These are phyloP conservation scores for Fusarium armeniacum DNA, from an alignment of 2,329 filamentous ascomycete genomes.

Conservation along the genomic window DNA sequence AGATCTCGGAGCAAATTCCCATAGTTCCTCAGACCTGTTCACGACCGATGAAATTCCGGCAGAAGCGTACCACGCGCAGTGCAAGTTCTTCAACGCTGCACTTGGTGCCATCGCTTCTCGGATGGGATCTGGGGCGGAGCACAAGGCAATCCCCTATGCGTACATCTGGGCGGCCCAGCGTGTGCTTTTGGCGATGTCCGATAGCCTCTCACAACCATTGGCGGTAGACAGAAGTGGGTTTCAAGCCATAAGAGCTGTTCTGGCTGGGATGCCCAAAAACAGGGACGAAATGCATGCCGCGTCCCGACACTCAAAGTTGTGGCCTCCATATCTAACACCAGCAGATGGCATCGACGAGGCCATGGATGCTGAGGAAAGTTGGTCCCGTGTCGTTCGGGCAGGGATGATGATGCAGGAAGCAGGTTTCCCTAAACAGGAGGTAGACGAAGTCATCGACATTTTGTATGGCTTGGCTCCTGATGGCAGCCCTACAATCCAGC, in stretches of 20 bases:
- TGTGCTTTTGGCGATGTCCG: conserved; percentile 66
- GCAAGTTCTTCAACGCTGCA: conserved; percentile 52
- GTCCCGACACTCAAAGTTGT: conserved; percentile 64
- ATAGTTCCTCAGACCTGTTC: not conserved
- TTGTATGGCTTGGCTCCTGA: conserved; percentile 67
- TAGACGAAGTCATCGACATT: conserved; percentile 65
- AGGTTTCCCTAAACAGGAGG: conserved; percentile 64
- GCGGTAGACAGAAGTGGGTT: conserved; percentile 67
- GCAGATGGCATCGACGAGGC: conserved; percentile 72
- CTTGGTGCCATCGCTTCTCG: conserved; percentile 50
- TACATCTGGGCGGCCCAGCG: conserved; percentile 70
- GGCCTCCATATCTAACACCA: conserved; percentile 72
- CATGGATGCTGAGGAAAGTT: conserved; percentile 64
- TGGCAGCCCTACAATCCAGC: conserved; percentile 69
- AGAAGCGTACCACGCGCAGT: conserved; percentile 50
- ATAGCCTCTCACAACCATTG: conserved; percentile 62
- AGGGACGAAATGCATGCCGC: conserved; percentile 64
- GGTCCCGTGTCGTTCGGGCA: conserved; percentile 67
- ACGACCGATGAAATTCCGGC: conserved; percentile 8
- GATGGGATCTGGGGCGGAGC: conserved; percentile 43
- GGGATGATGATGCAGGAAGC: conserved; percentile 69
- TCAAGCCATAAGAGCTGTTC: conserved; percentile 66
- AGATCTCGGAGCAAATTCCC: conserved; percentile 31
- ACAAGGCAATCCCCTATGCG: conserved; percentile 48
- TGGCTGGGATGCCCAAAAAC: conserved; percentile 68